phyloP scores from a whole-genome alignment of 164 flowering plant genomes.

The Nymphaea thermarum region DNA sequence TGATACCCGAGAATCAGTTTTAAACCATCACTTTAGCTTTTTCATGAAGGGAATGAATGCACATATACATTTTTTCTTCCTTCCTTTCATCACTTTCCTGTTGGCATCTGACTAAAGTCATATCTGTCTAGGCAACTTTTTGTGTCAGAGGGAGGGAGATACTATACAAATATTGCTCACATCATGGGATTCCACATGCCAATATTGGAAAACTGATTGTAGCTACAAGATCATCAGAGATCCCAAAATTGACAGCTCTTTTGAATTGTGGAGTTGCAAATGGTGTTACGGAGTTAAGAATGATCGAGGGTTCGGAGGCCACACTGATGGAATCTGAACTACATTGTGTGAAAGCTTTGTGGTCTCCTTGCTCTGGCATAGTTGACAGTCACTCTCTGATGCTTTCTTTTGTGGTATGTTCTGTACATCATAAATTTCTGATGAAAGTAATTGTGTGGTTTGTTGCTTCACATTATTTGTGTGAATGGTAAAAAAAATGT shows the following conservation, averaged over 20 bases:
- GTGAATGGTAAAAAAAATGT: neutral
- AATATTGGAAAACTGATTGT: slow-evolving; percentile 85
- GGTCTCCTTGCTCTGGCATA: slow-evolving; percentile 72
- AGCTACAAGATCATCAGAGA: slow-evolving; percentile 49
- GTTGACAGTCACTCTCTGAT: slow-evolving; percentile 73
- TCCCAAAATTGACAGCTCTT: slow-evolving; percentile 44
- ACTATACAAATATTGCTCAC: slow-evolving; percentile 56
- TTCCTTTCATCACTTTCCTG: neutral
- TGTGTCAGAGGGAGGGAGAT: slow-evolving; percentile 70
- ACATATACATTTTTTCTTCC: neutral
- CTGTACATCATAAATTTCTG: neutral
- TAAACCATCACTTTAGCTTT: too few species aligned
- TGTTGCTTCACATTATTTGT: neutral
- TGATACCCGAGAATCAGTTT: too few species aligned
- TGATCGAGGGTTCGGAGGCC: slow-evolving; percentile 73
- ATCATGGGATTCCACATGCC: slow-evolving; percentile 55
- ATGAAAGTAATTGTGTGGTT: too few species aligned
- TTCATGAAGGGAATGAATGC: neutral
- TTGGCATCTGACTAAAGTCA: neutral
- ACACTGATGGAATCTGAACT: slow-evolving; percentile 64
- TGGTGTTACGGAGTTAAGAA: slow-evolving; percentile 63
- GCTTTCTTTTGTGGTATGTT: slow-evolving; percentile 68
- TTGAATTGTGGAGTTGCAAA: slow-evolving; percentile 43
- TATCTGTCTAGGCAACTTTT: slow-evolving; percentile 35
- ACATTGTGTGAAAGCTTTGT: slow-evolving; percentile 62